phyloP scores from a whole-genome alignment of 306 rosid species.

The Lupinus albus region DNA sequence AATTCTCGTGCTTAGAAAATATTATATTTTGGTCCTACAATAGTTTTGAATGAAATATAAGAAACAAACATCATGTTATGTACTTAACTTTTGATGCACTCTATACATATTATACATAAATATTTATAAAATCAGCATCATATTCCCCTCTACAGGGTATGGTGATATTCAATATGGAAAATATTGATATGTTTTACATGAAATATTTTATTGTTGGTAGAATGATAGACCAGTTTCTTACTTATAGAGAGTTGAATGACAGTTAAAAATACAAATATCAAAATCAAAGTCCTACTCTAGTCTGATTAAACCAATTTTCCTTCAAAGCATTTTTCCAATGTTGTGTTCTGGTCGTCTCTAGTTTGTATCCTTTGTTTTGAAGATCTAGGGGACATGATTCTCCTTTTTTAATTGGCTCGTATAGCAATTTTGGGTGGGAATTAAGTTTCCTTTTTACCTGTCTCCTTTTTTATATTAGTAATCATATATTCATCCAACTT shows the following conservation, averaged over 20 bases:
- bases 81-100: neutral
- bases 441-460: neutral
- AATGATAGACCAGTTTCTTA: neutral
- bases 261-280: neutral
- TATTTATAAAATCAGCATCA: neutral
- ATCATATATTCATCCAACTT: neutral
- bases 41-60: neutral
- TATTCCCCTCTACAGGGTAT: neutral
- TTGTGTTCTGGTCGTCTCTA: neutral
- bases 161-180: neutral
- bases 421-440: neutral
- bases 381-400: neutral
- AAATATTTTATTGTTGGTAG: neutral
- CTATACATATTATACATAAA: neutral
- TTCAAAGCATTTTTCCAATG: no score
- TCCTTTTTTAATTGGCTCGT: neutral
- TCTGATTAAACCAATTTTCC: neutral
- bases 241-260: neutral
- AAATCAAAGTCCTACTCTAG: neutral
- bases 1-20: conserved; percentile 11
- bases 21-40: neutral
- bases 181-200: neutral
- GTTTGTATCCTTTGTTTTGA: neutral
- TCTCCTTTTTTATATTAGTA: neutral
- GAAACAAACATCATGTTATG: neutral